Base-by-base conservation (phyloP, 495 filamentous ascomycete genomes). In the Jackrogersella minutella region DNA sequence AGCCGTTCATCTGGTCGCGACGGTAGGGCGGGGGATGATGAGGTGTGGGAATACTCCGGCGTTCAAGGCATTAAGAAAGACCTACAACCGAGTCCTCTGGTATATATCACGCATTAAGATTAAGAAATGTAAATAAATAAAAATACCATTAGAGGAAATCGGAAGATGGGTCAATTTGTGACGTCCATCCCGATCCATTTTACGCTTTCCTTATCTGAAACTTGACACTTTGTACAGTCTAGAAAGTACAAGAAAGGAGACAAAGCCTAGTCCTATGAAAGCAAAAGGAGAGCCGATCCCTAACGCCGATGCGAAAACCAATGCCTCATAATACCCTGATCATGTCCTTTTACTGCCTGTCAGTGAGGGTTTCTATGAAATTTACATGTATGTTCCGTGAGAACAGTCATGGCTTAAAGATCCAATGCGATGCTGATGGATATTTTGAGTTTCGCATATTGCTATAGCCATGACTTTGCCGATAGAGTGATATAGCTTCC, bases 1-100 rank as follows among this genome's bases (percentile, higher is more conserved):
- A 97, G 81, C 84, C 82, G 5, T 97, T 97, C 60, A 71, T 80
- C 76, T 87, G 85, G 66, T 89, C 72, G 90, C 72, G 93, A 91
- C 77, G 90, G 86, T 54, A 94, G 41, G 51, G 89, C 82, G 92
- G 16, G n/a, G 90, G 33, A 51, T 6, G 17, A 43, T 9, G 40
- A 57, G 30, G 22, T 14, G 33, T 50, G 37, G 56, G 26, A 39
- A 53, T 53, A 40, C 26, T 50, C 37, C 51, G 56, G 67, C 56
- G 52, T 43, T 66, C 21, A 43, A 44, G 52, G 56, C 21, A 41
- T 11, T 58, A 22, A 21, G 41, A 66, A 16, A 31, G 33, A 31
- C 21, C 17, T 58, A 37, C 11, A 14, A 49, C 16, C 8, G 8
- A 49, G 26, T 17, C 1, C 8, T 28, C 40, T 31, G 6, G 13